Percentiles rank a stretch among this genome's conserved stretches.
phyloP scores from a whole-genome alignment of 1,284 basidiomycete species.

The Ganoderma sinense region DNA sequence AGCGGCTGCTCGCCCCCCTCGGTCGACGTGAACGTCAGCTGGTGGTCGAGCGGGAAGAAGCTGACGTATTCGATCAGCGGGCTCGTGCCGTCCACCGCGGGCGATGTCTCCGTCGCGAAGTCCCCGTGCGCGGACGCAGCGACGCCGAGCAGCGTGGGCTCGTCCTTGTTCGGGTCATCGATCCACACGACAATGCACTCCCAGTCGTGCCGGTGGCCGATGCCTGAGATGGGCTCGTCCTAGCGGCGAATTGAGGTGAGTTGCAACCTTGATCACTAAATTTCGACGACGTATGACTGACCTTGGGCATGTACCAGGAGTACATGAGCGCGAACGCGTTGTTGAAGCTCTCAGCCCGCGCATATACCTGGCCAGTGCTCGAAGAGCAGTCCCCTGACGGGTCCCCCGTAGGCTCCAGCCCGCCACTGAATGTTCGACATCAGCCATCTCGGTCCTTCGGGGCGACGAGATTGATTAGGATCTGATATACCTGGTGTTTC shows the following conservation, averaged over 20 bases:
- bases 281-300: neutral
- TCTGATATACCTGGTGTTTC: constrained; percentile 15
- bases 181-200: constrained; percentile 20
- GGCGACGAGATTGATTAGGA: neutral
- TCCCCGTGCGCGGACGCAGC: constrained; percentile 19
- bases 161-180: constrained; percentile 13
- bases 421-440: constrained; percentile 5
- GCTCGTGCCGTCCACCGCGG: constrained; percentile 18
- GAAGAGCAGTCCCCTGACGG: constrained; percentile 8
- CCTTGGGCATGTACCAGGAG: constrained; percentile 24
- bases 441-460: neutral
- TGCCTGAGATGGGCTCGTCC: constrained; percentile 14
- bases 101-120: constrained; percentile 16
- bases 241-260: neutral
- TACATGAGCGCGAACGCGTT: constrained; percentile 21
- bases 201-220: constrained; percentile 24
- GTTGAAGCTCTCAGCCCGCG: constrained; percentile 18
- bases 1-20: constrained; percentile 21
- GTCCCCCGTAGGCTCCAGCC: constrained; percentile 11
- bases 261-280: neutral
- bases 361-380: constrained; percentile 23
- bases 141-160: constrained; percentile 15
- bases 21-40: constrained; percentile 17
- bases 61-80: constrained; percentile 22
- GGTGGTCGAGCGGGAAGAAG: constrained; percentile 19